Percentiles rank a stretch among this genome's conserved stretches.
Conservation (phyloP, 208 protist species). For the Leishmania tropica region DNA sequence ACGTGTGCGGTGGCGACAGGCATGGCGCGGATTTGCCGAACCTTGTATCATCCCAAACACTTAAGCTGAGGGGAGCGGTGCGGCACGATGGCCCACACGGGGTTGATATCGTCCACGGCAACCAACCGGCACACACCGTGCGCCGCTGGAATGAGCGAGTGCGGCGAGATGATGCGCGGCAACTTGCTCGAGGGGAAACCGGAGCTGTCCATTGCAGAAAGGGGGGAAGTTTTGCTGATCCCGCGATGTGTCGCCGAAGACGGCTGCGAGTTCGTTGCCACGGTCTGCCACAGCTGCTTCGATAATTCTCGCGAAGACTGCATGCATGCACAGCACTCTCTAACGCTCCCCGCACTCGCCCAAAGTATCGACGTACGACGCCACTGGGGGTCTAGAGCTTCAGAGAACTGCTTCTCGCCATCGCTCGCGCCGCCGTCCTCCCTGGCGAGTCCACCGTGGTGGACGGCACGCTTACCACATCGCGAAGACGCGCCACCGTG, state of each 20-base stretch:
- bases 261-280: neutral
- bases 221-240: neutral
- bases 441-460: neutral
- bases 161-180: neutral
- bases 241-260: neutral
- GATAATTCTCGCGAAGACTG: slow-evolving; percentile 21
- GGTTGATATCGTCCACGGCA: slow-evolving; percentile 32
- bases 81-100: slow-evolving; percentile 20
- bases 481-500: slow-evolving; percentile 34
- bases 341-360: slow-evolving; percentile 19
- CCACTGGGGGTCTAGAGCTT: slow-evolving; percentile 1
- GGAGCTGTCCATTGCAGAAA: neutral
- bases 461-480: slow-evolving; percentile 15
- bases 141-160: slow-evolving; percentile 9
- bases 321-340: slow-evolving; percentile 34
- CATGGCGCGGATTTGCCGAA: slow-evolving; percentile 38
- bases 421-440: neutral
- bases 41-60: slow-evolving; percentile 22
- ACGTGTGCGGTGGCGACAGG: slow-evolving; percentile 25
- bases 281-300: slow-evolving; percentile 6
- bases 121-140: slow-evolving; percentile 40
- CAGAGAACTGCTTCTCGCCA: slow-evolving; percentile 1
- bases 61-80: slow-evolving; percentile 6
- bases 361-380: slow-evolving; percentile 26
- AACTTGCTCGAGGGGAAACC: neutral